These are phyloP conservation scores for Coemansia sp. DNA, from an alignment of 192 early-diverging fungal genomes.

Conservation along the genomic window DNA sequence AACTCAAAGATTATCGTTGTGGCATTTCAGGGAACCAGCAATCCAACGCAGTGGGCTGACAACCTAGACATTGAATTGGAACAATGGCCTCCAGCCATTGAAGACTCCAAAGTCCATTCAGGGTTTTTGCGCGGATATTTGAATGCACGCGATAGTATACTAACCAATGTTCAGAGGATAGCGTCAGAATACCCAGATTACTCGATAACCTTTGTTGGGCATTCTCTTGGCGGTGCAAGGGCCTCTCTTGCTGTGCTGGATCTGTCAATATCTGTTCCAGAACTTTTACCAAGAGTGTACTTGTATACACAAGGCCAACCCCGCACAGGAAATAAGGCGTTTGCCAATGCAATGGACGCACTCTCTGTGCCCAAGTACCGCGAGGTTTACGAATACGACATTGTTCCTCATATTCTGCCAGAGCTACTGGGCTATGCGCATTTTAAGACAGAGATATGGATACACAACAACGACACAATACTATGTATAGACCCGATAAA, in stretches of 20 bases:
- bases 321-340: constrained; percentile 44
- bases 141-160: constrained; percentile 17
- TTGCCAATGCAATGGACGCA: constrained; percentile 30
- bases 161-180: constrained; percentile 11
- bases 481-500: constrained; percentile 19
- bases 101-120: constrained; percentile 39
- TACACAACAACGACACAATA: constrained; percentile 26
- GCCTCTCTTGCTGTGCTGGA: constrained; percentile 39
- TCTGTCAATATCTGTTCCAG: constrained; percentile 20
- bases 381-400: constrained; percentile 43
- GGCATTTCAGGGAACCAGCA: constrained; percentile 48
- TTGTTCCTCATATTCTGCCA: constrained; percentile 34
- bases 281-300: constrained; percentile 16
- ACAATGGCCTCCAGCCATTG: constrained; percentile 27
- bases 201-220: constrained; percentile 39
- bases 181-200: constrained; percentile 37
- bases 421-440: constrained; percentile 34
- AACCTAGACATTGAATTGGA: constrained; percentile 28
- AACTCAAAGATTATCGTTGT: constrained; percentile 24
- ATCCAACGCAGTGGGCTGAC: constrained; percentile 35
- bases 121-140: constrained; percentile 48
- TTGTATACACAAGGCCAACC: constrained; percentile 50
- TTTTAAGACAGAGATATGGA: constrained; percentile 40
- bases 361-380: constrained; percentile 29
- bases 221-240: constrained; percentile 48